Base-by-base conservation (phyloP, 164 flowering plant genomes). In the Annona cherimola region DNA sequence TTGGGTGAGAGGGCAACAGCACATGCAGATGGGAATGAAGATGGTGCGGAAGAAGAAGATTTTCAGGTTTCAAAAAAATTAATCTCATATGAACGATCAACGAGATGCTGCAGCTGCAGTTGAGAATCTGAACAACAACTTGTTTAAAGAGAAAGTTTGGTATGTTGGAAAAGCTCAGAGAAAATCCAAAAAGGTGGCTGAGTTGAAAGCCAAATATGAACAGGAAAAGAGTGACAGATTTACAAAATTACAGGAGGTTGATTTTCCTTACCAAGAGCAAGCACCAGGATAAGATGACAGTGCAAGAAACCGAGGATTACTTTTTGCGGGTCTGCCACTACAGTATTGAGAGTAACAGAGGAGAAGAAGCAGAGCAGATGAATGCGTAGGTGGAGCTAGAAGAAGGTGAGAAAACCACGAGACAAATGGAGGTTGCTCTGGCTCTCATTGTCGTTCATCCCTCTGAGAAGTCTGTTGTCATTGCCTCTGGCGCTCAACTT, bases 381-480 rank as follows among this genome's bases (percentile, higher is more conserved):
- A 18, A 35, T 39, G 14, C 4, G 45, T 73, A 44, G 73, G 82
- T 79, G 87, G 86, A 82, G n/a, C n/a, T n/a, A 62, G 88, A 81
- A 69, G 68, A 88, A 63, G 87, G 81, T 7, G 92, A 77, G 4
- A 54, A 46, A 42, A 78, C 76, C 77, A 78, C 69, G 71, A 84
- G 50, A 20, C 7, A 81, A 55, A 63, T 74, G 11, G 98, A 94
- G 78, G 93, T 89, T 1, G 94, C 98, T 69, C 98, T 98, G 1
- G 99, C 99, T 9, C 75, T 91, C 43, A 88, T 93, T 7, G 78
- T 98, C 2, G 84, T 95, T 19, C 98, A 93, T 69, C 98, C 97
- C 6, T 42, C 71, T 66, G 88, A 87, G 74, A 68, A 82, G 18
- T 93, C 84, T 16, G 86, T 91, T 26, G 87, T 84, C 1, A 95